A percentile compares a stretch with the other conserved stretches of the same genome.
Conservation (phyloP, 257 asterid genomes). For the Solanum neorickii region DNA sequence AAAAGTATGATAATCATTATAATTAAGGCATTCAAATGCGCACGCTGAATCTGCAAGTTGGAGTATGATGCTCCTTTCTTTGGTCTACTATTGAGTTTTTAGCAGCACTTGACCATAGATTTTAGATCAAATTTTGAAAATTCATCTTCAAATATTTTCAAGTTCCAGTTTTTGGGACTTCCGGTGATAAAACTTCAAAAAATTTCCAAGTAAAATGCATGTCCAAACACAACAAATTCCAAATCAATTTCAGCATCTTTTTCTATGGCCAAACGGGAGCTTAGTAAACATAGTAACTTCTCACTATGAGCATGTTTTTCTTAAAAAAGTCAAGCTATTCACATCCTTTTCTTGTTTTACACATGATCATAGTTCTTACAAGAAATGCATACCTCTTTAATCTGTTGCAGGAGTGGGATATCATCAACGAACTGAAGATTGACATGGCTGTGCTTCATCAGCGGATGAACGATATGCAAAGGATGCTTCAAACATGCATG, state of each 20-base stretch:
- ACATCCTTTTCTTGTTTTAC: not conserved
- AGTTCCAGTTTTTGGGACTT: not conserved
- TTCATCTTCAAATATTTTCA: not conserved
- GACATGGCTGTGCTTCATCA: constrained; percentile 79
- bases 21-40: not conserved
- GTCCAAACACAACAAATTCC: not conserved
- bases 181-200: not conserved
- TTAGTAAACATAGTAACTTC: not conserved
- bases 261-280: not conserved
- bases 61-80: not conserved
- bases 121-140: not conserved
- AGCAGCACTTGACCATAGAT: not conserved
- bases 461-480: constrained; percentile 71
- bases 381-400: not conserved
- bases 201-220: not conserved
- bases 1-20: not conserved
- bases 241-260: not conserved
- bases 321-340: not conserved
- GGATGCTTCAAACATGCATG: constrained; percentile 81
- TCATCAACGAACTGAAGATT: constrained; percentile 54
- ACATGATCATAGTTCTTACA: not conserved
- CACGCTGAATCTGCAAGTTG: not conserved
- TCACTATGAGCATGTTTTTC: not conserved
- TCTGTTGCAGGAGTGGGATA: constrained; percentile 50
- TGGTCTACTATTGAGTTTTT: not conserved